Base-by-base conservation (phyloP, 371 early-diverging fungal species). In the Mortierella sp. region DNA sequence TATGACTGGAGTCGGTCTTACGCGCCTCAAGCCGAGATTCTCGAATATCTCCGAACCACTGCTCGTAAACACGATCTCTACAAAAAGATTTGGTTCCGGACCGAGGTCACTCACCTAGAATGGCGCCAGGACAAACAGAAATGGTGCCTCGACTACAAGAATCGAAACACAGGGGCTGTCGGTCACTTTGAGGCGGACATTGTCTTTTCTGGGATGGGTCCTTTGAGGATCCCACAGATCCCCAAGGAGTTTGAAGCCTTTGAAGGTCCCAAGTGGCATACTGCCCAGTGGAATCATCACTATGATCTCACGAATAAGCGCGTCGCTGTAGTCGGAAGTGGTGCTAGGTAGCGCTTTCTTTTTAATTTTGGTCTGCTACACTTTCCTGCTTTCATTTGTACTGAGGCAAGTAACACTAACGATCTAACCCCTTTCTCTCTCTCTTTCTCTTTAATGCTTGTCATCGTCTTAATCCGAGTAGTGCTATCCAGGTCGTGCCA, bases 401-500 rank as follows among this genome's bases (percentile, higher is more conserved):
- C n/a, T n/a, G n/a, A n/a, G 37, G 37, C 5, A 37, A 37, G 37
- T 37, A 9, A 37, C 37, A 37, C 5, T 3, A 37, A 37, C 3
- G 37, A 37, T 3, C 9, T 50, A 14, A 50, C 37, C 5, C 37
- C 37, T 37, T 37, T 37, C 9, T 37, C 37, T 37, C 9, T 37
- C 9, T 37, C 37, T 37, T 37, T 37, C 9, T 9, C 9, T 37
- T 9, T 37, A 9, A 37, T 37, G 5, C 37, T 37, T 9, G 37
- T 46, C 46, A 9, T 37, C 9, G 37, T 3, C 21, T 50, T 50
- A 5, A n/a, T n/a, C n/a, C 21, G 1, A 75, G 70, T 26, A 83
- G 83, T 63, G 87, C 82, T 1, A 84, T 84, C 16, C 89, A 88
- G 62, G 68, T 82, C 28, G 74, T 87, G 5, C 87, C 87, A 5